These are phyloP conservation scores for Malassezia equina DNA, from an alignment of 1,284 basidiomycete genomes.

Conservation along the genomic window DNA sequence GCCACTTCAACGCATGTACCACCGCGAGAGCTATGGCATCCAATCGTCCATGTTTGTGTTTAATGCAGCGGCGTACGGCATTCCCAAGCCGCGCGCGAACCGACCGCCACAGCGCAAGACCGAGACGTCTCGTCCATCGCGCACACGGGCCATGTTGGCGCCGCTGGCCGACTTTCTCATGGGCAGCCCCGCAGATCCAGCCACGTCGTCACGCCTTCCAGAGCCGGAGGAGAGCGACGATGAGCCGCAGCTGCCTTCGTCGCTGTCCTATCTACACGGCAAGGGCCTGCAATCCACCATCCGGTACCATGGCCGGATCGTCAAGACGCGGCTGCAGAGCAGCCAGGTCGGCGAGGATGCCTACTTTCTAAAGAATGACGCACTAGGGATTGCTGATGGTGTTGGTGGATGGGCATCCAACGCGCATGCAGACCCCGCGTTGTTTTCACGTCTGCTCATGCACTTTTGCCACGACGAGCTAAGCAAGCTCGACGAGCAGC, in stretches of 20 bases:
- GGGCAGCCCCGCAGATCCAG: conserved; percentile 15
- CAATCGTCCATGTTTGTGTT: conserved; percentile 18
- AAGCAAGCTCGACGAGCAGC: conserved; percentile 21
- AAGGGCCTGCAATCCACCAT: conserved; percentile 32
- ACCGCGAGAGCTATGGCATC: not conserved
- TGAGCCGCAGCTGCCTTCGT: conserved; percentile 17
- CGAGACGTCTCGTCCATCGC: conserved; percentile 4
- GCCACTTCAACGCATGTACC: not conserved
- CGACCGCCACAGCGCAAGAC: conserved; percentile 9
- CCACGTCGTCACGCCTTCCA: not conserved
- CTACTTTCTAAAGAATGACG: conserved; percentile 68
- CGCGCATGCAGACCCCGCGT: conserved; percentile 56
- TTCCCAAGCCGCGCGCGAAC: conserved; percentile 44
- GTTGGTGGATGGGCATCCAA: conserved; percentile 72
- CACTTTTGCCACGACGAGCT: conserved; percentile 63
- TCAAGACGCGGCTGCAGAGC: conserved; percentile 49
- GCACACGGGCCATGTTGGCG: conserved; percentile 36
- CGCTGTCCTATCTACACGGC: conserved; percentile 7
- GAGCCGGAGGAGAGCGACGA: conserved; percentile 10
- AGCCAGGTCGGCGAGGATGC: conserved; percentile 75
- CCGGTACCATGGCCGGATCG: conserved; percentile 37
- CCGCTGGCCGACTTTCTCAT: conserved; percentile 36
- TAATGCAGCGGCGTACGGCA: conserved; percentile 50
- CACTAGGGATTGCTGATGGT: conserved; percentile 77
- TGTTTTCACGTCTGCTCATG: conserved; percentile 76